Evolutionary conservation across 768 basidiomycete species (phyloP).

Genomic region (Rhizopogon rudus): DNA sequence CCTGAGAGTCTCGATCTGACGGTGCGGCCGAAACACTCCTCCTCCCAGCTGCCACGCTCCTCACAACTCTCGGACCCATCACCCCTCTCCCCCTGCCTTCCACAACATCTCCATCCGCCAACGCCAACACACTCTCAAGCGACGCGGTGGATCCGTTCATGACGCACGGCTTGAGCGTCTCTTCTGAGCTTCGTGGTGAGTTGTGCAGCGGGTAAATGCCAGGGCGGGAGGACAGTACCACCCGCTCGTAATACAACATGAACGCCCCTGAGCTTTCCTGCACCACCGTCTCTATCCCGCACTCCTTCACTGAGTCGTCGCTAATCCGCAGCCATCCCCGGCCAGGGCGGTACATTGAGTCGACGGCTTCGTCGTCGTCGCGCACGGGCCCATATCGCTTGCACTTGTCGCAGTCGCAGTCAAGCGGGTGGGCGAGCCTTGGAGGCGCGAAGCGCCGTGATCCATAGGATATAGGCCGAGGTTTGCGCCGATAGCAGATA

Average conservation of each 20-base stretch:
- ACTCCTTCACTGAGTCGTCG: constrained; percentile 77
- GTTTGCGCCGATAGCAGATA: constrained; percentile 85
- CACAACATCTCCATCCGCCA: constrained; percentile 11
- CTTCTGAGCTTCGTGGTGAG: constrained; percentile 52
- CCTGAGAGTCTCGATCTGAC: constrained; percentile 20
- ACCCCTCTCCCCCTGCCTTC: constrained; percentile 15
- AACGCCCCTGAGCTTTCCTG: constrained; percentile 73
- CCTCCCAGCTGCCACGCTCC: constrained; percentile 48
- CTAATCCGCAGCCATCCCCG: constrained; percentile 85
- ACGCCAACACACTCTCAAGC: constrained; percentile 35
- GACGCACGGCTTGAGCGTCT: constrained; percentile 52
- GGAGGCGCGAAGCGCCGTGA: constrained; percentile 36
- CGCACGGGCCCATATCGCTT: constrained; percentile 48
- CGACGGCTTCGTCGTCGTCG: constrained; percentile 42
- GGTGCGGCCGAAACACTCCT: constrained; percentile 33
- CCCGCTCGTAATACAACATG: constrained; percentile 92
- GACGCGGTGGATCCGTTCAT: constrained; percentile 46
- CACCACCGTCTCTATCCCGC: constrained; percentile 69
- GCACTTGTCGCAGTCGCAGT: constrained; percentile 45
- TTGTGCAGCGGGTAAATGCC: constrained; percentile 26
- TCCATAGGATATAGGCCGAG: constrained; percentile 40
- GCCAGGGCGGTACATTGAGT: constrained; percentile 35
- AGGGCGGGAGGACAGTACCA: constrained; percentile 32
- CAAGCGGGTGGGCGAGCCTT: constrained; percentile 35
- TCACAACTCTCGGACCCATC: constrained; percentile 47